These are phyloP conservation scores for Blakeslea trispora DNA, from an alignment of 371 early-diverging fungal genomes.

Conservation along the genomic window DNA sequence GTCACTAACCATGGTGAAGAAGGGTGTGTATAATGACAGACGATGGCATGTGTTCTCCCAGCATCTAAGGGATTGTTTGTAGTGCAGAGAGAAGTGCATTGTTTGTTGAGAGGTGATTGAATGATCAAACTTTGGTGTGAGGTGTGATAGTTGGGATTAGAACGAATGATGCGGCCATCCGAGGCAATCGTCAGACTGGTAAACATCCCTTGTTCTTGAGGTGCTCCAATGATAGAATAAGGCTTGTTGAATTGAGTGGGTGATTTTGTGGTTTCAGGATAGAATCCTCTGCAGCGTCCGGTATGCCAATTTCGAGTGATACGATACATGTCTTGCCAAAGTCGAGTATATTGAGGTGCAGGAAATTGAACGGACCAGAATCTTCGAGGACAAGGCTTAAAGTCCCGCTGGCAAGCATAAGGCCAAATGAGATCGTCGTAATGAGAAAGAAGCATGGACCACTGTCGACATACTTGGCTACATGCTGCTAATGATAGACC, in stretches of 20 bases:
- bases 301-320: slow-evolving; percentile 57
- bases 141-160: slow-evolving; percentile 56
- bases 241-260: slow-evolving; percentile 1
- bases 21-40: slow-evolving; percentile 52
- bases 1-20: slow-evolving; percentile 50
- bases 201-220: slow-evolving; percentile 53
- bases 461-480: slow-evolving; percentile 36
- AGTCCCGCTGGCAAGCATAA: slow-evolving; percentile 32
- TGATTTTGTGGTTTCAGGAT: slow-evolving; percentile 24
- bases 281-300: slow-evolving; percentile 46
- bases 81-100: slow-evolving; percentile 18
- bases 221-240: slow-evolving; percentile 48
- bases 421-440: slow-evolving; percentile 49
- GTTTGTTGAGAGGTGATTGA: slow-evolving; percentile 35
- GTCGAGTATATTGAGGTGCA: slow-evolving; percentile 6
- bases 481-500: slow-evolving; percentile 35
- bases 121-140: slow-evolving; percentile 25
- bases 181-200: slow-evolving; percentile 44
- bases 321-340: slow-evolving; percentile 58
- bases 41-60: slow-evolving; percentile 36
- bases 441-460: slow-evolving; percentile 32
- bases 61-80: background rate
- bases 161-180: slow-evolving; percentile 42
- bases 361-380: slow-evolving; percentile 49
- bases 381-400: slow-evolving; percentile 20